Conservation (phyloP, 176 grass and related monocot species). For the Zoysia japonica region DNA sequence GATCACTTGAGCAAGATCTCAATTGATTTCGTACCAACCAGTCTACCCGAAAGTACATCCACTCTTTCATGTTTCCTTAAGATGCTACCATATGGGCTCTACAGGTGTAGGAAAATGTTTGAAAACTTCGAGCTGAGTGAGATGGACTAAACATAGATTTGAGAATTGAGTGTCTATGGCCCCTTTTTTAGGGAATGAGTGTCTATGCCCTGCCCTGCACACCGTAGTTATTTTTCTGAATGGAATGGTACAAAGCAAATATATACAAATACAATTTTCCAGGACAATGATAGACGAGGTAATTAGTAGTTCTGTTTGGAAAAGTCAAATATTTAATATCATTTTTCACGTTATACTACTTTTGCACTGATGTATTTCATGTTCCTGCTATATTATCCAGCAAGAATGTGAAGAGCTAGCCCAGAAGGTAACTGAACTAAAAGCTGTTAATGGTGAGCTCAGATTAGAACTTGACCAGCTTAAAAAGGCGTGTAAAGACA, state of each 20-base stretch:
- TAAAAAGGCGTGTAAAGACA: constrained; percentile 54
- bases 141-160: not conserved
- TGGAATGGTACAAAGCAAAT: not conserved
- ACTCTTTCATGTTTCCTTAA: not conserved
- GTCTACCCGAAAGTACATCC: too few relatives aligned
- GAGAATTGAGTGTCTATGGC: too few relatives aligned
- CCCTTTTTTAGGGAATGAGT: too few relatives aligned
- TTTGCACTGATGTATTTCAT: constrained; percentile 12
- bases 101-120: not conserved
- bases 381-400: constrained; percentile 43
- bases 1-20: too few relatives aligned
- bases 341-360: not conserved
- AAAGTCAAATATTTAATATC: not conserved
- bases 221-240: too few relatives aligned
- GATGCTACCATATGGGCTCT: not conserved
- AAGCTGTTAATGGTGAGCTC: constrained; percentile 35
- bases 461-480: constrained; percentile 55
- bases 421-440: constrained; percentile 57
- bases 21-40: too few relatives aligned
- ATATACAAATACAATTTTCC: not conserved
- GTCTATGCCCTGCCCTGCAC: too few relatives aligned
- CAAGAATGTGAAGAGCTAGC: constrained; percentile 78
- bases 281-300: not conserved
- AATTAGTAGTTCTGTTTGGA: too few relatives aligned
- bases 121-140: not conserved